These are phyloP conservation scores for Trypanosoma conorhini DNA, from an alignment of 208 protist genomes.

Conservation along the genomic window DNA sequence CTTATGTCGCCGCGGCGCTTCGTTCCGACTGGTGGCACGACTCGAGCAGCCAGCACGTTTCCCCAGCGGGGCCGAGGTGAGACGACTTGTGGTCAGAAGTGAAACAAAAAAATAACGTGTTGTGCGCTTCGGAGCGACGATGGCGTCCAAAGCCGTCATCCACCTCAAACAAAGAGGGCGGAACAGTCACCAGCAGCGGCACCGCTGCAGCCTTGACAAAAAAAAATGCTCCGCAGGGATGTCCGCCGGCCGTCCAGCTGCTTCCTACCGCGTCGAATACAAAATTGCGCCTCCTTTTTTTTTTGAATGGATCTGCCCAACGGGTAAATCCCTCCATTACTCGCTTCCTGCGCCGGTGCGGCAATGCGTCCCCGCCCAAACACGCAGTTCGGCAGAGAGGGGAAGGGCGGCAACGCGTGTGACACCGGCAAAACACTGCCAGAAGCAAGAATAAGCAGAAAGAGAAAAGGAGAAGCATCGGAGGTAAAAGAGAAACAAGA, in stretches of 20 bases:
- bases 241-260: too few relatives aligned
- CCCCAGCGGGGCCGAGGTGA: conserved; percentile 44
- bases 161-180: background rate
- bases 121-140: background rate
- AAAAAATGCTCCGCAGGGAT: too few relatives aligned
- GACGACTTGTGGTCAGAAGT: conserved; percentile 31
- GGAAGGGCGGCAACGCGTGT: too few relatives aligned
- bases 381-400: too few relatives aligned
- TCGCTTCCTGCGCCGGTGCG: too few relatives aligned
- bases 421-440: too few relatives aligned
- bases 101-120: background rate
- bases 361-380: too few relatives aligned
- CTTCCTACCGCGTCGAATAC: too few relatives aligned
- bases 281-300: too few relatives aligned
- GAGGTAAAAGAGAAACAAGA: conserved; percentile 13
- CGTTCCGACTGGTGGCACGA: conserved; percentile 28
- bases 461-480: conserved; percentile 9
- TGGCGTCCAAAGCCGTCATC: background rate
- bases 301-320: too few relatives aligned
- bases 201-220: background rate
- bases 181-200: conserved; percentile 7
- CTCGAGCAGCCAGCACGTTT: conserved; percentile 46
- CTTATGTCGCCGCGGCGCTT: background rate
- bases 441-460: background rate
- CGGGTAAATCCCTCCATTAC: too few relatives aligned